Evolutionary conservation across 208 protist species (phyloP), one percentile per base, ranked within the genome.

Genomic region (Herpetomonas samuelpessoai): DNA sequence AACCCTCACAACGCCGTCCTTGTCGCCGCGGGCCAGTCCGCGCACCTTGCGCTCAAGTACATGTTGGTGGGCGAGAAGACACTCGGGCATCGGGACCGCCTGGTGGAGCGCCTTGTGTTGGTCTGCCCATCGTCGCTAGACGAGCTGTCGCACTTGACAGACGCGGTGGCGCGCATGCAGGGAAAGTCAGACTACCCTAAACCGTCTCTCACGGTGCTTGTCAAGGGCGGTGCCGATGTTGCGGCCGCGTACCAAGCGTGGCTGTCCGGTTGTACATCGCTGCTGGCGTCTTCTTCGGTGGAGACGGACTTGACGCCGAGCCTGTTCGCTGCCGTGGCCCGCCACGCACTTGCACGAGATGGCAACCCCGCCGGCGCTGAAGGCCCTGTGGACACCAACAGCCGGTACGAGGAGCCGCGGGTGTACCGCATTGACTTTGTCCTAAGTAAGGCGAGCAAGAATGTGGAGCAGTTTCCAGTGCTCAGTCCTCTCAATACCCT

Each of bases 351-450:
- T 6, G n/a, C n/a, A n/a, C n/a, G n/a, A n/a, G 9, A 6, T 41
- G 69, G 70, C 12, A 49, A 52, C 2, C 29, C 62, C 24, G 47
- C 65, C 24, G 39, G 26, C 22, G 51, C 81, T 10, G 83, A 91
- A 52, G 83, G 81, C 53, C 79, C 81, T 6, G 70, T 83, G 10
- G 79, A 88, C 30, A 39, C 65, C 16, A 54, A 69, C 27, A 66
- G 63, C 22, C 87, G 79, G 25, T 81, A 76, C 52, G 53, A 58
- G 18, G 55, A 30, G 2, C 81, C 81, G 18, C 77, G 76, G 3
- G 75, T 92, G 21, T 95, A 83, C 68, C 78, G 81, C 25, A 80
- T 95, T 31, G 84, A 88, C 65, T 91, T 95, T 71, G 68, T 89
- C 18, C 66, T 92, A 3, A 88, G 74, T 50, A 81, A 77, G 27